These are phyloP conservation scores for Beauveria australis DNA, from an alignment of 2,329 filamentous ascomycete genomes.

Conservation along the genomic window DNA sequence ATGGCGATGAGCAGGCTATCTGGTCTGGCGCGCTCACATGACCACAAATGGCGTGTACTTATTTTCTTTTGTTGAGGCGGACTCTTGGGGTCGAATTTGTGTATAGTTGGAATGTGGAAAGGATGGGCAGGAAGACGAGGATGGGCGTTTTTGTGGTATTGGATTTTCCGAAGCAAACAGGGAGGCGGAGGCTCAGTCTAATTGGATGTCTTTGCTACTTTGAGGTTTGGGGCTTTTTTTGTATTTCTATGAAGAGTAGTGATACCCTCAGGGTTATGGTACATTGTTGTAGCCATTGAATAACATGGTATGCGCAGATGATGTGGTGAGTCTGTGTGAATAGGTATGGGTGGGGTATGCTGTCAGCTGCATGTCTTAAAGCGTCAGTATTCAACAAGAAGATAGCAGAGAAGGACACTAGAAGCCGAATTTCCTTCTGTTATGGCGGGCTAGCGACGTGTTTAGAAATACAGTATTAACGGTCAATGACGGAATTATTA, in stretches of 20 bases:
- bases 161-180: not conserved
- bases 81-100: not conserved
- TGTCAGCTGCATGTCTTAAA: not conserved
- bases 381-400: not conserved
- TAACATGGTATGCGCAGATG: not conserved
- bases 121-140: not conserved
- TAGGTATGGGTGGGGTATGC: not conserved
- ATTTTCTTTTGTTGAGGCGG: not conserved
- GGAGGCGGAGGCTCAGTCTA: not conserved
- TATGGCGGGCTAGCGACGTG: not conserved
- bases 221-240: not conserved
- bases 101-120: not conserved
- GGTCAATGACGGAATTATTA: not conserved
- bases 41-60: not conserved
- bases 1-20: not conserved
- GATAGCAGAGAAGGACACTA: not conserved
- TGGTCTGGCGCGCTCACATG: not conserved
- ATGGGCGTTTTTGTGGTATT: conserved; percentile 1
- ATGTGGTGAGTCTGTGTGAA: not conserved
- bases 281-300: not conserved
- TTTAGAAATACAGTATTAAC: not conserved
- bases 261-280: conserved; percentile 6
- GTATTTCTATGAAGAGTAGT: conserved; percentile 8
- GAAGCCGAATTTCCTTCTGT: not conserved
- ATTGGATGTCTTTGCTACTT: not conserved